Evolutionary conservation across 331 rosid species (phyloP).

Genomic region (Quercus tomentella): DNA sequence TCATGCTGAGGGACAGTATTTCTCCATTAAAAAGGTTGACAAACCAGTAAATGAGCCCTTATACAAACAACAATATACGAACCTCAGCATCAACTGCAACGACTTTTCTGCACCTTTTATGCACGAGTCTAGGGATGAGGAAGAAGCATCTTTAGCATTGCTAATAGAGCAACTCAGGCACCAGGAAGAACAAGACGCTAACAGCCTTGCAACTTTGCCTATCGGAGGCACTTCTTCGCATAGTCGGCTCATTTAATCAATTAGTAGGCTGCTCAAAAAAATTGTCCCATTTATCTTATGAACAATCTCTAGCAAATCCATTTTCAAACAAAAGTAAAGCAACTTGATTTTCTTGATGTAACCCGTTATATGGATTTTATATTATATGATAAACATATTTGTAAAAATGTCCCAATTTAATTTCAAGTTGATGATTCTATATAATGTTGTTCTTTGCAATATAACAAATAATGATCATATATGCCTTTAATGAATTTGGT

Average conservation of each 20-base stretch:
- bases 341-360: not conserved
- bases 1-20: constrained; percentile 28
- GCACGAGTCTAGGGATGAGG: constrained; percentile 19
- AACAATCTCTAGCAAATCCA: not conserved
- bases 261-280: no score
- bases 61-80: not conserved
- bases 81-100: not conserved
- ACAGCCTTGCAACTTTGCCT: not conserved
- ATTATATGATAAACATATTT: not conserved
- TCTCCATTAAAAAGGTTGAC: constrained; percentile 14
- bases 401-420: not conserved
- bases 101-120: not conserved
- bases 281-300: no score
- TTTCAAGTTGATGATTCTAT: not conserved
- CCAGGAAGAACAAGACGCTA: constrained; percentile 13
- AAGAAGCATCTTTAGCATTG: constrained; percentile 25
- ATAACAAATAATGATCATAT: no score
- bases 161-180: constrained; percentile 27
- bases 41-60: not conserved
- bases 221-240: not conserved
- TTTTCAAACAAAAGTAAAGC: not conserved
- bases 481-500: no score
- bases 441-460: no score
- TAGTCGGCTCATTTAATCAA: not conserved
- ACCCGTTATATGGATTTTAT: not conserved